Percentiles rank a stretch among this genome's conserved stretches.
phyloP scores from a whole-genome alignment of 805 yeast species.

The Yamadazyma endophytica region DNA sequence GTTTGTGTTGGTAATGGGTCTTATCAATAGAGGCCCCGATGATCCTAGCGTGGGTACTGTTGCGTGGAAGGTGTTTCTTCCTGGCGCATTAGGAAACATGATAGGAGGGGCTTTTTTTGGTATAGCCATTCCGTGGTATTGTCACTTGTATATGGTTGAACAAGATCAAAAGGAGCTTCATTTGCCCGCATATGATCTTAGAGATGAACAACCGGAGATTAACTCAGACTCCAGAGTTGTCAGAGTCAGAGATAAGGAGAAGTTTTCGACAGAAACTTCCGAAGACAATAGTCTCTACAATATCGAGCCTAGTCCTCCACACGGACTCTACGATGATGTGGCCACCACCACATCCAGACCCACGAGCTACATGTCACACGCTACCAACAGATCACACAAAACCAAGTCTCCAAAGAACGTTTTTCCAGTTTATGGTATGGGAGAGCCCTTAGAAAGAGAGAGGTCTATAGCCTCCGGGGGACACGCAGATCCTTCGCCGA shows the following conservation, averaged over 20 bases:
- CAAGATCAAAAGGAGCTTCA: conserved; percentile 58
- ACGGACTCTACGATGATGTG: conserved; percentile 3
- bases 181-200: conserved; percentile 64
- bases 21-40: conserved; percentile 58
- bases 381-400: conserved; percentile 2
- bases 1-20: conserved; percentile 62
- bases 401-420: conserved; percentile 65
- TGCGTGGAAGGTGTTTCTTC: conserved; percentile 69
- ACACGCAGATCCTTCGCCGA: neutral
- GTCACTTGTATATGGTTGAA: conserved; percentile 71
- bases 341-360: neutral
- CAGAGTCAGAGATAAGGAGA: conserved; percentile 23
- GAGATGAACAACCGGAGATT: conserved; percentile 78
- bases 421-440: conserved; percentile 80
- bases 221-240: conserved; percentile 78
- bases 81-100: conserved; percentile 71
- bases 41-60: conserved; percentile 53
- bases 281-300: conserved; percentile 3
- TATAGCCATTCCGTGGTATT: conserved; percentile 62
- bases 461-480: conserved; percentile 46
- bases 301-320: conserved; percentile 4
- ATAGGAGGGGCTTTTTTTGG: conserved; percentile 76
- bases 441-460: conserved; percentile 55
- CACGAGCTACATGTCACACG: conserved; percentile 1
- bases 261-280: conserved; percentile 5